These are phyloP conservation scores for Paulownia fortunei DNA, from an alignment of 257 asterid species.

Conservation along the genomic window DNA sequence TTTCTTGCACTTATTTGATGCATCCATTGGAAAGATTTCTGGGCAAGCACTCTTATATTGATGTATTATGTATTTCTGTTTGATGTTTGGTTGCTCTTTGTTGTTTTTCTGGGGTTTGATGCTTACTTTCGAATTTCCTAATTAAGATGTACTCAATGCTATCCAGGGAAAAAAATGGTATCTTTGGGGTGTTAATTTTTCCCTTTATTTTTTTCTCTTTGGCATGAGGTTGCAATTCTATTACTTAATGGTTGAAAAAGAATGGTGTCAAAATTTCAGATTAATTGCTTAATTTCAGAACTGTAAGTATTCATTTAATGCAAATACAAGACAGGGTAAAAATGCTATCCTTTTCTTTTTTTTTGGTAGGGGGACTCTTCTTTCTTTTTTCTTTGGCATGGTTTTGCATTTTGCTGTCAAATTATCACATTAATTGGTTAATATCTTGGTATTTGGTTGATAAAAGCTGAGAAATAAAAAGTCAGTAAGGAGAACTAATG, in stretches of 20 bases:
- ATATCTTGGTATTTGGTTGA: conserved; percentile 15
- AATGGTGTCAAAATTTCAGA: conserved; percentile 35
- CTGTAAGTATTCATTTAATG: background rate
- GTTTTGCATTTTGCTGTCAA: conserved; percentile 15
- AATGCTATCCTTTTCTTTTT: conserved; percentile 27
- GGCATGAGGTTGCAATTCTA: background rate
- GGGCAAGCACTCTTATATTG: conserved; percentile 6
- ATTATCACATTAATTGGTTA: conserved; percentile 16
- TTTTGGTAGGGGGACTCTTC: background rate
- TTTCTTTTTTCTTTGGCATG: conserved; percentile 13
- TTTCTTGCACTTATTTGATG: conserved; percentile 17
- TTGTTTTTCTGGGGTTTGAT: conserved; percentile 24
- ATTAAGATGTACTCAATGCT: conserved; percentile 12
- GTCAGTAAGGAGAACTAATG: background rate
- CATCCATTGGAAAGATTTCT: conserved; percentile 19
- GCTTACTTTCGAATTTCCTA: conserved; percentile 7
- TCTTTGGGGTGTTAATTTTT: background rate
- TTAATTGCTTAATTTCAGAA: conserved; percentile 3
- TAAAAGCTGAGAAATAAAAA: background rate
- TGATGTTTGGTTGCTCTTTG: conserved; percentile 1
- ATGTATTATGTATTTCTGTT: background rate
- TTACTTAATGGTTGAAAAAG: conserved; percentile 8
- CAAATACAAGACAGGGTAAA: conserved; percentile 35
- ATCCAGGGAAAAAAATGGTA: background rate
- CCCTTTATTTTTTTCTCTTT: background rate